Conservation (phyloP, 352 stramenopile genomes). For the Phytophthora hybrid region DNA sequence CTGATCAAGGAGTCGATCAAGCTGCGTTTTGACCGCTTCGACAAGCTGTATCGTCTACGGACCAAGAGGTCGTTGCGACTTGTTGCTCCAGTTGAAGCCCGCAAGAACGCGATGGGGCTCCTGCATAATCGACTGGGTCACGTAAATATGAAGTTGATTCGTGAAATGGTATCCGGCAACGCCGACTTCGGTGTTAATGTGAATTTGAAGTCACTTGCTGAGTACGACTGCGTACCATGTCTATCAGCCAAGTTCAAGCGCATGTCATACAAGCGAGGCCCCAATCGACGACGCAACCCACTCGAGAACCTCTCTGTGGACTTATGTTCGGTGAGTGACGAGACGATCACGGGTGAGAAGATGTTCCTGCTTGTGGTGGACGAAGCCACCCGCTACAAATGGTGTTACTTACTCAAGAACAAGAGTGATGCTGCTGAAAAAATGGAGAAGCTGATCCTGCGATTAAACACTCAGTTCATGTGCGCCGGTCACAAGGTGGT, state of each 20-base stretch:
- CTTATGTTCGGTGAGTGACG: slow-evolving; percentile 8
- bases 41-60: slow-evolving; percentile 25
- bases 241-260: slow-evolving; percentile 9
- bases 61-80: background rate
- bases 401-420: slow-evolving; percentile 8
- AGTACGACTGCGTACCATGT: slow-evolving; percentile 18
- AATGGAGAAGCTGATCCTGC: too few relatives aligned
- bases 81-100: background rate
- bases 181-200: slow-evolving; percentile 29
- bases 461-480: too few relatives aligned
- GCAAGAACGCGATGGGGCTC: slow-evolving; percentile 17
- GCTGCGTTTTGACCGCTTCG: slow-evolving; percentile 15
- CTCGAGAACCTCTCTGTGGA: slow-evolving; percentile 15
- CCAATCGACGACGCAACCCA: background rate
- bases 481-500: too few relatives aligned
- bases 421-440: slow-evolving; percentile 7
- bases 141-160: slow-evolving; percentile 13
- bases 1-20: slow-evolving; percentile 2
- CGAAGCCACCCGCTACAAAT: slow-evolving; percentile 33
- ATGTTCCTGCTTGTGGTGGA: slow-evolving; percentile 31
- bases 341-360: slow-evolving; percentile 4
- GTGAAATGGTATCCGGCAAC: background rate
- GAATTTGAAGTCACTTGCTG: slow-evolving; percentile 6
- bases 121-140: slow-evolving; percentile 21
- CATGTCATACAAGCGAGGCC: slow-evolving; percentile 5